Evolutionary conservation across 495 filamentous ascomycete genomes (phyloP).

Genomic region (Hypoxylon lenormandii): DNA sequence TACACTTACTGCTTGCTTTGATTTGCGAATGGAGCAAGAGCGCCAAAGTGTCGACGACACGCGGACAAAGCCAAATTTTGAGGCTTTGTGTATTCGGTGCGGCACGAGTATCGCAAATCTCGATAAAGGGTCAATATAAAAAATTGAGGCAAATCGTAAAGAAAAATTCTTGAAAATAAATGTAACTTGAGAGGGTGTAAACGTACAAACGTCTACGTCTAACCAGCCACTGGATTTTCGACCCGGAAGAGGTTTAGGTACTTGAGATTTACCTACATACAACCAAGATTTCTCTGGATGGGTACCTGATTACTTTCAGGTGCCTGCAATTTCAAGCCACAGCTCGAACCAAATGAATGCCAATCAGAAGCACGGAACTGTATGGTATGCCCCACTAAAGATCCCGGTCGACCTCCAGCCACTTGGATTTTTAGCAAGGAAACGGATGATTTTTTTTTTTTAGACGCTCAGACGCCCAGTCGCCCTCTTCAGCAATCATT

Average conservation of each 20-base stretch:
- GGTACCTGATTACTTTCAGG: conserved; percentile 11
- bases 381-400: conserved; percentile 11
- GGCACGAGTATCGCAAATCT: too few relatives aligned
- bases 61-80: too few relatives aligned
- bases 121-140: too few relatives aligned
- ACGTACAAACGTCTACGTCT: neutral
- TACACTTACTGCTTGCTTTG: too few relatives aligned
- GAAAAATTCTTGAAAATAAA: neutral
- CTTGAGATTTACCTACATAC: too few relatives aligned
- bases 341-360: conserved; percentile 19
- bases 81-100: too few relatives aligned
- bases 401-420: conserved; percentile 39
- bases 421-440: conserved; percentile 44
- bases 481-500: conserved; percentile 40
- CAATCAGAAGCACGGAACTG: conserved; percentile 18
- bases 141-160: too few relatives aligned
- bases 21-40: too few relatives aligned
- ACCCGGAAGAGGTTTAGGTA: conserved; percentile 23
- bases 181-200: neutral
- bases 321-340: conserved; percentile 30
- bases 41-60: too few relatives aligned
- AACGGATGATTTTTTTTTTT: conserved; percentile 42
- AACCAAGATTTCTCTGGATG: conserved; percentile 1
- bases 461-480: conserved; percentile 1
- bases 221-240: conserved; percentile 19